A percentile compares a stretch with the other conserved stretches of the same genome.
Conservation (phyloP, 1,284 basidiomycete genomes). For the Apiotrichum gracile region DNA sequence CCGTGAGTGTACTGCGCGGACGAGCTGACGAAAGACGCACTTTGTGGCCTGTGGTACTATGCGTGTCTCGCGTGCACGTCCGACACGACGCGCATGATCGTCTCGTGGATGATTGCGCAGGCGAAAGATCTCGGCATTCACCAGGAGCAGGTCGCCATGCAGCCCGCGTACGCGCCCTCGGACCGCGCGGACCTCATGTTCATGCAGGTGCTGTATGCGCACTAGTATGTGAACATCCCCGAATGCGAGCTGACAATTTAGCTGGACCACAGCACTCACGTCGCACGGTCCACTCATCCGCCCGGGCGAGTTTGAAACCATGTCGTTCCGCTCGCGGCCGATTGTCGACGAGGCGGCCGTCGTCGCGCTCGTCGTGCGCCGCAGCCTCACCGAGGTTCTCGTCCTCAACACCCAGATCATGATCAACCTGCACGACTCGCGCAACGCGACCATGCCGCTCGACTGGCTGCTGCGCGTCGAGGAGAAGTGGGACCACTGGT, state of each 20-base stretch:
- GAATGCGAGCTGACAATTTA: neutral
- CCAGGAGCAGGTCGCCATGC: conserved; percentile 2
- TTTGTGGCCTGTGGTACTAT: conserved; percentile 8
- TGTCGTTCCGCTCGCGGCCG: conserved; percentile 10
- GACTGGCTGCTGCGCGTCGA: conserved; percentile 14
- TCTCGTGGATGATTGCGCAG: conserved; percentile 17
- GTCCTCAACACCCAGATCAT: conserved; percentile 18
- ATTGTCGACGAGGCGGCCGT: neutral
- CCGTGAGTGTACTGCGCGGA: neutral
- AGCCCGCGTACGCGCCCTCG: conserved; percentile 7
- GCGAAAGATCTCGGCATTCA: conserved; percentile 17
- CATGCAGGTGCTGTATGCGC: conserved; percentile 11
- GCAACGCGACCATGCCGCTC: conserved; percentile 6
- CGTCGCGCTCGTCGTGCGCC: conserved; percentile 11
- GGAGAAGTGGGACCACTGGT: conserved; percentile 14
- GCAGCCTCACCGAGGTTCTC: conserved; percentile 13
- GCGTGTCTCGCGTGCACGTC: conserved; percentile 9
- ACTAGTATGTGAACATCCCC: conserved; percentile 7
- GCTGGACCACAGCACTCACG: conserved; percentile 10
- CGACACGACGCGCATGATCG: conserved; percentile 8
- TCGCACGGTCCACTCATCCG: conserved; percentile 7
- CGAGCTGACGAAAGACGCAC: neutral
- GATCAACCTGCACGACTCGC: conserved; percentile 12
- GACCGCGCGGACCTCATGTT: conserved; percentile 19
- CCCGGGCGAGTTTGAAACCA: conserved; percentile 18